These are phyloP conservation scores for Collybia mongolica DNA, from an alignment of 768 basidiomycete species.

Conservation along the genomic window DNA sequence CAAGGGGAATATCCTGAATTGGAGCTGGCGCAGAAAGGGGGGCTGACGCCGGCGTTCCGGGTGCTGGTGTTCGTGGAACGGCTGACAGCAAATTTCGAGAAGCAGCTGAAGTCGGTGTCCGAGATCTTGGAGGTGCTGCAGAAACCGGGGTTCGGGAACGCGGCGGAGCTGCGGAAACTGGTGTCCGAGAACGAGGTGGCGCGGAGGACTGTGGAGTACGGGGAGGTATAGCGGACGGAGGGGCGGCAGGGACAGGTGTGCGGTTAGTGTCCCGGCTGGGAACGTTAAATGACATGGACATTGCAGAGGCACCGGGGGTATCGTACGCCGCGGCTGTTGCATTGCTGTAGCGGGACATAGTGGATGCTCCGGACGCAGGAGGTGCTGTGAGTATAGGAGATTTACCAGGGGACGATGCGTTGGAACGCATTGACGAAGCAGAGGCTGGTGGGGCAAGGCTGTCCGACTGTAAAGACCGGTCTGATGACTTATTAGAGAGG, in stretches of 20 bases:
- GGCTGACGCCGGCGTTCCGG: constrained; percentile 16
- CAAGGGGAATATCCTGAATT: constrained; percentile 18
- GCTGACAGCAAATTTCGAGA: constrained; percentile 5
- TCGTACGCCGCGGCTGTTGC: not conserved
- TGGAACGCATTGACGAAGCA: constrained; percentile 11
- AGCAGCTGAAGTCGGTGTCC: constrained; percentile 10
- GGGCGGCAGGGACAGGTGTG: constrained; percentile 9
- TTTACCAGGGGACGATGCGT: constrained; percentile 14
- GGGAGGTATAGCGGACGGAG: constrained; percentile 7
- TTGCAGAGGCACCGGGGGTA: constrained; percentile 10
- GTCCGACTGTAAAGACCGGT: constrained; percentile 8
- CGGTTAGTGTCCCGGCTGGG: constrained; percentile 5
- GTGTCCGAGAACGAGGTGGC: constrained; percentile 65
- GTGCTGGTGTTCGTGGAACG: not conserved
- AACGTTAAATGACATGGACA: constrained; percentile 10
- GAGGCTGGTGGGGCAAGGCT: constrained; percentile 13
- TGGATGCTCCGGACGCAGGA: constrained; percentile 11
- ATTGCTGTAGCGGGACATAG: constrained; percentile 11
- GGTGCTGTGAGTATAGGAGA: constrained; percentile 16
- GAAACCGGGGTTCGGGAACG: constrained; percentile 16
- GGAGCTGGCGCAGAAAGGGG: constrained; percentile 16
- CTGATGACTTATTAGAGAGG: not conserved
- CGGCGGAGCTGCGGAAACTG: constrained; percentile 15
- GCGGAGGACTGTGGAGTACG: constrained; percentile 27
- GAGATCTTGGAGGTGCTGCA: constrained; percentile 7